phyloP scores from a whole-genome alignment of 2,329 filamentous ascomycete species.

The Helminthosporium solani region DNA sequence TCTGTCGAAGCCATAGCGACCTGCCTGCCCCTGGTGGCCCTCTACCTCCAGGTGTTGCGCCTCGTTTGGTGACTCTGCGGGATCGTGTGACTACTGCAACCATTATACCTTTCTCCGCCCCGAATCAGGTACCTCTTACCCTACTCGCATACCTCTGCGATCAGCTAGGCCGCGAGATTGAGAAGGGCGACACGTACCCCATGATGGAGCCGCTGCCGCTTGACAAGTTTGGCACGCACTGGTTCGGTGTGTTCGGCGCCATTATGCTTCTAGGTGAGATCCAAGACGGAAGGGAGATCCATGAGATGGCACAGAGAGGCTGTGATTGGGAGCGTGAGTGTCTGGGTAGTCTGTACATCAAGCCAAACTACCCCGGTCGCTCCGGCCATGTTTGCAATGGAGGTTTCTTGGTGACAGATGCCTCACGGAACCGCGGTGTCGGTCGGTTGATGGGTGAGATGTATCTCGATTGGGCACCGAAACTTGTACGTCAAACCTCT shows the following conservation, averaged over 20 bases:
- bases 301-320: slow-evolving; percentile 47
- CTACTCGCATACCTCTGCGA: slow-evolving; percentile 76
- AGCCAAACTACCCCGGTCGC: slow-evolving; percentile 87
- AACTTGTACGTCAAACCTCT: slow-evolving; percentile 38
- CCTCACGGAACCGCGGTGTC: slow-evolving; percentile 50
- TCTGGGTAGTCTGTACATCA: slow-evolving; percentile 89
- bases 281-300: slow-evolving; percentile 52
- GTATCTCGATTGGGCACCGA: slow-evolving; percentile 56
- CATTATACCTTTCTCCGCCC: slow-evolving; percentile 77
- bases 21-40: slow-evolving; percentile 63
- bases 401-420: slow-evolving; percentile 53
- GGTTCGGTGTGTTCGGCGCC: slow-evolving; percentile 88
- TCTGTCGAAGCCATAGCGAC: slow-evolving; percentile 68
- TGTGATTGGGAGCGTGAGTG: slow-evolving; percentile 77
- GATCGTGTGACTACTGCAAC: slow-evolving; percentile 83
- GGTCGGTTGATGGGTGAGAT: slow-evolving; percentile 54
- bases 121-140: slow-evolving; percentile 71
- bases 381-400: slow-evolving; percentile 84
- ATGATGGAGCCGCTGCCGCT: slow-evolving; percentile 75
- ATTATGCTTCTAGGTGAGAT: slow-evolving; percentile 84
- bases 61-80: slow-evolving; percentile 76
- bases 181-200: slow-evolving; percentile 88
- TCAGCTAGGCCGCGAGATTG: slow-evolving; percentile 86
- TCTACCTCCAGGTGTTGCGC: slow-evolving; percentile 67
- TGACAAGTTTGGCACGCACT: slow-evolving; percentile 77